Conservation (phyloP, 2,329 filamentous ascomycete genomes). For the Amphichorda felina region DNA sequence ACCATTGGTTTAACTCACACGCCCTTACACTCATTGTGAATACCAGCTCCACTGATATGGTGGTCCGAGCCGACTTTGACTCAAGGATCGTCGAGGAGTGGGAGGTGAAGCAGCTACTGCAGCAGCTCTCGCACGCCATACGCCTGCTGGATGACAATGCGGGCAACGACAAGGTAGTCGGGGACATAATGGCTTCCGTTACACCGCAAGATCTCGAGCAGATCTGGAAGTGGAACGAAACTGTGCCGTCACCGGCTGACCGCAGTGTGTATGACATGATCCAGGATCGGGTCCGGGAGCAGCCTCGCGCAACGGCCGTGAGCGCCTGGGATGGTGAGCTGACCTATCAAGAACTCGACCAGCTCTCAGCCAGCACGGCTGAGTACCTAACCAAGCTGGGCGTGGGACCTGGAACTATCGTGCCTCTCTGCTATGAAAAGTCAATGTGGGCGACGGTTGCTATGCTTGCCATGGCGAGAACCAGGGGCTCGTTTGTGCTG, state of each 20-base stretch:
- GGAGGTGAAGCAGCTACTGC: background rate
- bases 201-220: background rate
- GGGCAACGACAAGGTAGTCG: background rate
- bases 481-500: slow-evolving; percentile 11
- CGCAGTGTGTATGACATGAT: background rate
- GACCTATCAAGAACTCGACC: slow-evolving; percentile 1
- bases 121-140: background rate
- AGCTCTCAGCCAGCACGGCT: background rate
- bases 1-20: background rate
- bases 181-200: background rate
- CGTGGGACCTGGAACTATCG: slow-evolving; percentile 5
- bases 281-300: background rate
- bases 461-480: slow-evolving; percentile 10
- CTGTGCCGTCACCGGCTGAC: background rate
- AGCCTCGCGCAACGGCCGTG: slow-evolving; percentile 22
- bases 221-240: slow-evolving; percentile 1
- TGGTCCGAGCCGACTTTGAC: slow-evolving; percentile 6
- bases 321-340: slow-evolving; percentile 27
- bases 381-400: slow-evolving; percentile 1
- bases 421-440: slow-evolving; percentile 11
- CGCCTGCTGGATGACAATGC: background rate
- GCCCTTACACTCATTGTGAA: background rate
- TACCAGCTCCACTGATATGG: background rate
- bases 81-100: background rate
- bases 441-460: slow-evolving; percentile 7